phyloP scores from a whole-genome alignment of 371 early-diverging fungal genomes.

The Mucor ambiguus region DNA sequence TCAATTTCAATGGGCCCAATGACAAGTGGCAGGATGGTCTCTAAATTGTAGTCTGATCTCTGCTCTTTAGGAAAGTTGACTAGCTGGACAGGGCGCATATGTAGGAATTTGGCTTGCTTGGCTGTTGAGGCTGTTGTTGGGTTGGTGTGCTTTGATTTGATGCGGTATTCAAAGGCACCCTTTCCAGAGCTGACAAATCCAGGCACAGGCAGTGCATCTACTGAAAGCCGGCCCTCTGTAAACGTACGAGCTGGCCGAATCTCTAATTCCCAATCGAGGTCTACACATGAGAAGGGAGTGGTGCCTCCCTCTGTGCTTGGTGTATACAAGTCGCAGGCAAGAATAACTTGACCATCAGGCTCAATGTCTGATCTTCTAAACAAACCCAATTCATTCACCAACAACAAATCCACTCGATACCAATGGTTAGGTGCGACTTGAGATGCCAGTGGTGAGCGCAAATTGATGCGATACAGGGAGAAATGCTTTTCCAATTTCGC shows the following conservation, averaged over 20 bases:
- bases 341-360: slow-evolving; percentile 32
- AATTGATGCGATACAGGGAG: slow-evolving; percentile 47
- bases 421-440: slow-evolving; percentile 25
- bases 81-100: slow-evolving; percentile 6
- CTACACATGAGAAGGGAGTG: slow-evolving; percentile 15
- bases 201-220: slow-evolving; percentile 14
- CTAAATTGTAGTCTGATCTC: neutral
- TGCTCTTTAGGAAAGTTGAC: slow-evolving; percentile 19
- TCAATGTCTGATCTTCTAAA: slow-evolving; percentile 46
- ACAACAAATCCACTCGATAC: slow-evolving; percentile 47
- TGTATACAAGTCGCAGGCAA: slow-evolving; percentile 28
- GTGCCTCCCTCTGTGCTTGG: slow-evolving; percentile 2
- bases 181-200: slow-evolving; percentile 49
- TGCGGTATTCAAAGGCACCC: slow-evolving; percentile 52
- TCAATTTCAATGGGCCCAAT: slow-evolving; percentile 47
- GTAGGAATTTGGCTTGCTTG: slow-evolving; percentile 20
- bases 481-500: slow-evolving; percentile 47
- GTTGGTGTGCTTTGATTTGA: slow-evolving; percentile 21
- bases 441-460: slow-evolving; percentile 36
- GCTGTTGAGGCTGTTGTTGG: neutral
- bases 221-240: slow-evolving; percentile 8
- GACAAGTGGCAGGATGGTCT: slow-evolving; percentile 41
- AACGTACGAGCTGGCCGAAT: slow-evolving; percentile 18
- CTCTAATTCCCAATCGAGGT: slow-evolving; percentile 15
- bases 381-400: slow-evolving; percentile 48